phyloP scores from a whole-genome alignment of 2,329 filamentous ascomycete genomes.

The Colletotrichum zoysiae region DNA sequence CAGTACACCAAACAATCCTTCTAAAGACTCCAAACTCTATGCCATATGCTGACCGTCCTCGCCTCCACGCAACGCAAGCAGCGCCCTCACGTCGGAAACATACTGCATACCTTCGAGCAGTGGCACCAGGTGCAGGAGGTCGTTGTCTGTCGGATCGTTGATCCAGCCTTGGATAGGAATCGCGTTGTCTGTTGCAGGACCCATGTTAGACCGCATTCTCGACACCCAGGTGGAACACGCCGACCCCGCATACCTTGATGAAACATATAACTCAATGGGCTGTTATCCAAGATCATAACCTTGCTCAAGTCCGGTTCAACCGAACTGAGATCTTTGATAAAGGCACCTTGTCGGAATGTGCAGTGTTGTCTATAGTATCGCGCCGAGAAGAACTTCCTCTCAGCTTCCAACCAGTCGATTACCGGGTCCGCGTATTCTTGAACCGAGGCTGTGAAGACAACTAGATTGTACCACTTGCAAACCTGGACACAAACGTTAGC shows the following conservation, averaged over 20 bases:
- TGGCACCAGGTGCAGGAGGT: conserved; percentile 91
- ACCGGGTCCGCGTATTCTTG: conserved; percentile 99
- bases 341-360: conserved; percentile 93
- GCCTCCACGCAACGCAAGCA: conserved; percentile 89
- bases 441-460: conserved; percentile 96
- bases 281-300: conserved; percentile 99
- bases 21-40: conserved; percentile 44
- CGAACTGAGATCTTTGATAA: conserved; percentile 96
- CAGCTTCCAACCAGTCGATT: conserved; percentile 97
- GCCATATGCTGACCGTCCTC: conserved; percentile 77
- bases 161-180: conserved; percentile 99
- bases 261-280: conserved; percentile 97
- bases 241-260: conserved; percentile 81
- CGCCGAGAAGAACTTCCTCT: conserved; percentile 94
- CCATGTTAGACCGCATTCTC: not conserved
- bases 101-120: conserved; percentile 95
- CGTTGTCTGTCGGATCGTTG: conserved; percentile 96
- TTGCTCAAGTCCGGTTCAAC: conserved; percentile 97
- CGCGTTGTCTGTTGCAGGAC: conserved; percentile 82
- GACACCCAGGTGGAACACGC: not conserved
- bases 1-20: conserved; percentile 30
- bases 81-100: conserved; percentile 92
- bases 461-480: conserved; percentile 97
- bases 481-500: conserved; percentile 63
- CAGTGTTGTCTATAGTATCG: conserved; percentile 98